Evolutionary conservation across 176 grass and related monocot species (phyloP), one percentile per base, ranked within the genome.

Genomic region (Areca catechu): DNA sequence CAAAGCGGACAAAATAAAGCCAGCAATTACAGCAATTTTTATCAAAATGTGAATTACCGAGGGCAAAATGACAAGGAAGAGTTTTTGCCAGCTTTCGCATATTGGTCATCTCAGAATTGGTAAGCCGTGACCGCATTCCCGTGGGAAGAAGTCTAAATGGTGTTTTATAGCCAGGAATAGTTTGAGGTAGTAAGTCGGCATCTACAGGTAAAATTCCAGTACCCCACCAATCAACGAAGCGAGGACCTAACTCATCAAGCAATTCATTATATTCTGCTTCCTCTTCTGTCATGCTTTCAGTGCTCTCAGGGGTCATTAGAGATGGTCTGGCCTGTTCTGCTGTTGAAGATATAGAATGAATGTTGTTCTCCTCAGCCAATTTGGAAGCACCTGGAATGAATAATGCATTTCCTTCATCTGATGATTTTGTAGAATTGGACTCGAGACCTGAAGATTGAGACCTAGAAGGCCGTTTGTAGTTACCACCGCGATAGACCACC

Each of bases 221-320:
- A 73, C 93, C 93, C 84, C 86, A 87, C 93, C 93, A 97, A 63
- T 97, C 93, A 16, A 76, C 69, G 10, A 91, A 97, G 55, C 87
- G 81, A 69, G 83, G 80, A 23, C 93, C 93, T 62, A 97, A 55
- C 34, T 85, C 86, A 76, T 92, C 86, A 55, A 88, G 83, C 77
- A 88, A 81, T 48, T 81, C 67, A 68, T 80, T 97, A 71, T 81
- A 97, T 63, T 91, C 87, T n/a, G 70, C 68, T 53, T 97, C 93
- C 18, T 91, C 87, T 51, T 77, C 83, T 7, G 83, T 83, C 83
- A 88, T 71, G 50, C 67, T 82, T 4, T 96, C 84, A 24, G 68
- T 67, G 30, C 58, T 74, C 14, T 72, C 74, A 20, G 47, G 28
- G 55, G 58, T 81, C 70, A 78, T 60, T 20, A 50, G 71, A 37